These are phyloP conservation scores for Boletus sensibilis DNA, from an alignment of 768 basidiomycete species.

Conservation along the genomic window DNA sequence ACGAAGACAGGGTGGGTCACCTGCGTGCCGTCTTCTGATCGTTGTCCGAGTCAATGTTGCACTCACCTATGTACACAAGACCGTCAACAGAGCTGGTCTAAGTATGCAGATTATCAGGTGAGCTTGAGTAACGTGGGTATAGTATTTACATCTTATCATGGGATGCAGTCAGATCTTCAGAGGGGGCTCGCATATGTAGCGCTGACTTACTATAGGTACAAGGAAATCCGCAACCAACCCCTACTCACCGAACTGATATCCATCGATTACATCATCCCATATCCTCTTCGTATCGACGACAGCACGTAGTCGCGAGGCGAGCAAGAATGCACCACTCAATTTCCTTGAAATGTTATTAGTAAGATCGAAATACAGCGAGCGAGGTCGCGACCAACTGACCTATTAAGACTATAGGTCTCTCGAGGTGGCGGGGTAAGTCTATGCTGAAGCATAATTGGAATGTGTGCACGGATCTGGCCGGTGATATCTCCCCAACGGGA, in stretches of 20 bases:
- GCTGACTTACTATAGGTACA: slow-evolving; percentile 2
- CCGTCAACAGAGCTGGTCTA: too few species aligned
- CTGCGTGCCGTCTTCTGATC: background rate
- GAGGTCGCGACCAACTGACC: slow-evolving; percentile 45
- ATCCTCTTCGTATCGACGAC: slow-evolving; percentile 68
- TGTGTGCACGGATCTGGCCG: slow-evolving; percentile 68
- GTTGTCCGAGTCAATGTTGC: background rate
- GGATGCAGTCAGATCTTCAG: background rate
- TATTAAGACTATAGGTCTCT: slow-evolving; percentile 93
- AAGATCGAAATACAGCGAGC: background rate
- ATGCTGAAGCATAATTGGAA: slow-evolving; percentile 88
- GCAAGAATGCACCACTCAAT: slow-evolving; percentile 77
- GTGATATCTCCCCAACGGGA: slow-evolving; percentile 72
- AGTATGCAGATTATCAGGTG: background rate
- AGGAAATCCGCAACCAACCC: background rate
- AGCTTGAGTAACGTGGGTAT: background rate
- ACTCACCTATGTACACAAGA: background rate
- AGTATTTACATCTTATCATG: background rate
- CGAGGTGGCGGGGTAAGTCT: slow-evolving; percentile 88
- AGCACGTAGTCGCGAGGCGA: slow-evolving; percentile 74
- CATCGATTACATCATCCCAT: slow-evolving; percentile 67
- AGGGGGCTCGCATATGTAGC: background rate
- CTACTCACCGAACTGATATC: slow-evolving; percentile 18
- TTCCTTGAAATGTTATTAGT: slow-evolving; percentile 43
- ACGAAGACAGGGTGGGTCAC: background rate